These are phyloP conservation scores for Trichoderma atroviride DNA, from an alignment of 2,329 filamentous ascomycete genomes.

Conservation along the genomic window DNA sequence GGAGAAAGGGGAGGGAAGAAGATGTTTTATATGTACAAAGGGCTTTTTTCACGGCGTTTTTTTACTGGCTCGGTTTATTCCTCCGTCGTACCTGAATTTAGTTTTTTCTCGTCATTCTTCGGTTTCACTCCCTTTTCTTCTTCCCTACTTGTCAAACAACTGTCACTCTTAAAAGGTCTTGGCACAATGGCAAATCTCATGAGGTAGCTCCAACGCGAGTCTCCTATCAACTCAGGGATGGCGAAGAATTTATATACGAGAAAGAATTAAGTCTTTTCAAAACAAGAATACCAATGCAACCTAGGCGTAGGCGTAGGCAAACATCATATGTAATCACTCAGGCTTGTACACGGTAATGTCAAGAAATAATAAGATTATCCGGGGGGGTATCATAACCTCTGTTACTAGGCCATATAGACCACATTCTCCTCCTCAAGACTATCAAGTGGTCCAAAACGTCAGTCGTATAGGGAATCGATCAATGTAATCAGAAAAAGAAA, in stretches of 20 bases:
- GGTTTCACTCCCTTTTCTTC: not conserved
- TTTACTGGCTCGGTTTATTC: constrained; percentile 24
- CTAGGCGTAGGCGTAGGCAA: not conserved
- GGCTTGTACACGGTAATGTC: not conserved
- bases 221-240: not conserved
- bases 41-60: constrained; percentile 27
- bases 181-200: not conserved
- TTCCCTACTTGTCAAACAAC: not conserved
- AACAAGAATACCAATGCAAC: not conserved
- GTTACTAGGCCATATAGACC: constrained; percentile 25
- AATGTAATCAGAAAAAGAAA: not conserved
- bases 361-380: not conserved
- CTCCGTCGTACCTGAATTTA: constrained; percentile 22
- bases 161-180: not conserved
- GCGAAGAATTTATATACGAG: constrained; percentile 5
- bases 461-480: not conserved
- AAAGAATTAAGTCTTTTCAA: not conserved
- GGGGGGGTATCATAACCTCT: constrained; percentile 29
- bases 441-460: not conserved
- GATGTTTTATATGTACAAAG: constrained; percentile 26
- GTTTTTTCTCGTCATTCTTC: constrained; percentile 18
- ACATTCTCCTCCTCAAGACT: constrained; percentile 13
- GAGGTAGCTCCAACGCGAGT: not conserved
- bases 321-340: not conserved
- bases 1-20: not conserved